Evolutionary conservation across 805 yeast genomes (phyloP).

Genomic region (Ogataea paradorogensis): DNA sequence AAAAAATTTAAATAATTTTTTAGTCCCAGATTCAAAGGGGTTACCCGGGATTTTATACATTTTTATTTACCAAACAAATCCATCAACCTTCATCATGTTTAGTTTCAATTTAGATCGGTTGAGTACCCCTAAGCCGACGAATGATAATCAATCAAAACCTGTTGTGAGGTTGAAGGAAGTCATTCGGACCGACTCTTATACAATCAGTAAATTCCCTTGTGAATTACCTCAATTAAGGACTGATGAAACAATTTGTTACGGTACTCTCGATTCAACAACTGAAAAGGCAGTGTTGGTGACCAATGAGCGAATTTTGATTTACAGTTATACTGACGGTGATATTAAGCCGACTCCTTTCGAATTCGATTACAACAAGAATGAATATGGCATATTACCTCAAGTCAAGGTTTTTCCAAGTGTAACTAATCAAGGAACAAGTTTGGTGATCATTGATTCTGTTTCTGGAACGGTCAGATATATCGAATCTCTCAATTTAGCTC

Average conservation of each 20-base stretch:
- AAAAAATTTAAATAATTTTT: constrained; percentile 9
- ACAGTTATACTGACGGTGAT: constrained; percentile 67
- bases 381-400: constrained; percentile 40
- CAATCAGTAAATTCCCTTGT: constrained; percentile 55
- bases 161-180: constrained; percentile 38
- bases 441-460: constrained; percentile 58
- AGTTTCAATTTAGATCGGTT: constrained; percentile 9
- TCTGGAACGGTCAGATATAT: constrained; percentile 64
- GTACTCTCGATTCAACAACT: constrained; percentile 27
- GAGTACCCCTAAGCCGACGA: constrained; percentile 6
- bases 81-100: constrained; percentile 3
- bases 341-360: constrained; percentile 54
- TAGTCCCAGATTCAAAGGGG: constrained; percentile 1
- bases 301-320: constrained; percentile 54
- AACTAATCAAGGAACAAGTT: constrained; percentile 58
- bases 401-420: constrained; percentile 61
- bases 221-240: constrained; percentile 42
- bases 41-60: constrained; percentile 10
- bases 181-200: constrained; percentile 56
- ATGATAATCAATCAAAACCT: neutral
- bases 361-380: constrained; percentile 39
- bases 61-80: constrained; percentile 11
- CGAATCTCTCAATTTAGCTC: constrained; percentile 71
- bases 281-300: constrained; percentile 37
- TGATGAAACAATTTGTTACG: constrained; percentile 21